phyloP scores from a whole-genome alignment of 2,329 filamentous ascomycete species.

The Fusarium kyushuense region DNA sequence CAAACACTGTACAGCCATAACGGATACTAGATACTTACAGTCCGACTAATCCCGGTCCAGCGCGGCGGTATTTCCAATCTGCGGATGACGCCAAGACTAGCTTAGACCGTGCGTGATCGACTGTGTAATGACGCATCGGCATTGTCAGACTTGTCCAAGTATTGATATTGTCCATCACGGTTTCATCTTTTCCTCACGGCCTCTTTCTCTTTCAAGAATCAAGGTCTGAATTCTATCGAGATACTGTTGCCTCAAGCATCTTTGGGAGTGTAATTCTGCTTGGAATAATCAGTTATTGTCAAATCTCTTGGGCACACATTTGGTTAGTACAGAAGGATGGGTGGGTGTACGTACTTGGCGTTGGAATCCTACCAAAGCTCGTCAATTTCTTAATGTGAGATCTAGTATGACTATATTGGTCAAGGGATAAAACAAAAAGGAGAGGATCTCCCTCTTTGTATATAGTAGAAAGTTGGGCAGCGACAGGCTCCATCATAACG shows the following conservation, averaged over 20 bases:
- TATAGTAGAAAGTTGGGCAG: background rate
- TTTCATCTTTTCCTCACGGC: background rate
- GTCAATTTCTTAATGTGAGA: background rate
- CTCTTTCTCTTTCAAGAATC: background rate
- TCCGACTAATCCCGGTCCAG: rapidly evolving
- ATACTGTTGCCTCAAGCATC: background rate
- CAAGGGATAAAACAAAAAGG: background rate
- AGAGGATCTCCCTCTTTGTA: slow-evolving; percentile 27
- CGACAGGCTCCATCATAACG: slow-evolving; percentile 34
- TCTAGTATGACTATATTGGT: background rate
- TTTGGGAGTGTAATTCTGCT: background rate
- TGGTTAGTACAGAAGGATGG: background rate
- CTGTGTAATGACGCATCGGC: slow-evolving; percentile 31
- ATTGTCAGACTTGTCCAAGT: slow-evolving; percentile 1
- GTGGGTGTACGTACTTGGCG: background rate
- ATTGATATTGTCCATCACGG: background rate
- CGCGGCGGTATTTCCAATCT: slow-evolving; percentile 32
- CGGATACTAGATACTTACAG: slow-evolving; percentile 46
- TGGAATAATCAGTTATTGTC: background rate
- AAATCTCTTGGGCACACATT: background rate
- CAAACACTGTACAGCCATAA: slow-evolving; percentile 48
- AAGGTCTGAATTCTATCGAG: too few species aligned
- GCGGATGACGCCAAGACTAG: background rate
- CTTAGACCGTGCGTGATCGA: slow-evolving; percentile 15
- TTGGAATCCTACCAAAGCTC: background rate